A percentile compares a stretch with the other conserved stretches of the same genome.
Evolutionary conservation across 129 eudicot species (phyloP).

Genomic region (Artemisia tridentata): DNA sequence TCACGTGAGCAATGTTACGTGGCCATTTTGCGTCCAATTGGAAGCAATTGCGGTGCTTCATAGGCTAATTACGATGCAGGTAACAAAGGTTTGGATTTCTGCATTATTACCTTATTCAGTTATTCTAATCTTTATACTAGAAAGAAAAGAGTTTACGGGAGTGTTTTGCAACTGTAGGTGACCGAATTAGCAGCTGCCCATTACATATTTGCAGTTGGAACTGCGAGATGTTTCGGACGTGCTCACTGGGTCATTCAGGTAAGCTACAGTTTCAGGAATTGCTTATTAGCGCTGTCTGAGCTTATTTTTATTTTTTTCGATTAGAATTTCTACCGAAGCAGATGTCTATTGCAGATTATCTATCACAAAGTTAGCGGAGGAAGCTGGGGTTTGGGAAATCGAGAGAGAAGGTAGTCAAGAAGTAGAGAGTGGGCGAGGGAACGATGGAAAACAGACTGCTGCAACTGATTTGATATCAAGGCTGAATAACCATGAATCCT

Average conservation of each 20-base stretch:
- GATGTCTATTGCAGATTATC: too few species aligned
- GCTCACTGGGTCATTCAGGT: constrained; percentile 97
- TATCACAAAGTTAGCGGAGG: too few species aligned
- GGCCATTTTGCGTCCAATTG: constrained; percentile 42
- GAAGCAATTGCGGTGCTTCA: constrained; percentile 87
- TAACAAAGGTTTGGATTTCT: constrained; percentile 57
- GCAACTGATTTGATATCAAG: too few species aligned
- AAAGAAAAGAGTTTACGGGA: neutral
- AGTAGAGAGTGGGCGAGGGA: too few species aligned
- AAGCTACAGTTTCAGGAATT: constrained; percentile 3
- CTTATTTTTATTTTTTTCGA: too few species aligned
- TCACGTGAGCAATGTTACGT: constrained; percentile 6
- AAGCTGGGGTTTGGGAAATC: too few species aligned
- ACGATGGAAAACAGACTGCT: too few species aligned
- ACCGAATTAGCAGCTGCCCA: constrained; percentile 53
- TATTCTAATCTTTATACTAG: neutral
- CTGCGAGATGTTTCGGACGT: constrained; percentile 77
- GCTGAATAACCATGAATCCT: too few species aligned
- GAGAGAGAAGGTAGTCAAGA: too few species aligned
- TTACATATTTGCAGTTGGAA: constrained; percentile 86
- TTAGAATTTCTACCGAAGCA: too few species aligned
- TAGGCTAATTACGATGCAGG: constrained; percentile 80
- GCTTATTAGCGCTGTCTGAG: neutral
- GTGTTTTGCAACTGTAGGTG: neutral
- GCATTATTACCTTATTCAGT: neutral